Base-by-base conservation (phyloP, 305 asterid species). In the Fraxinus angustifolia region DNA sequence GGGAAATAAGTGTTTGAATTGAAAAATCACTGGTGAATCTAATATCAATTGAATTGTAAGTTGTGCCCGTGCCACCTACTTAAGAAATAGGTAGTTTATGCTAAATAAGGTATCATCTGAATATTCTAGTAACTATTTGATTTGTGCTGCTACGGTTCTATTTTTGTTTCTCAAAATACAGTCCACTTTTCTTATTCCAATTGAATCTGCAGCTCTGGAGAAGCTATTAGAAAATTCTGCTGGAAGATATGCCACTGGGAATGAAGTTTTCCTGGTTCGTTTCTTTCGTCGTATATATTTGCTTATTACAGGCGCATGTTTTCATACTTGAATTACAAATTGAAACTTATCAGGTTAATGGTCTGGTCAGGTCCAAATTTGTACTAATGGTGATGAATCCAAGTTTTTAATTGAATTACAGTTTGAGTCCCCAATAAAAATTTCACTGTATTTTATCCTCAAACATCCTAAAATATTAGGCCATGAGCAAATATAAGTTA, bases 241-340 rank as follows among this genome's bases (percentile, higher is more conserved):
- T 79, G 97, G 97, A 77, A 93, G 90, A 77, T 94, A 92, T 89
- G 97, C 98, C 75, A 94, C 95, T 1, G 0, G 97, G 97, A 91
- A 91, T 82, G 95, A 91, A 85, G 85, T 86, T 86, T 92, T 79
- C 79, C 83, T 94, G 98, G 98, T 92, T 62, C 17, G 90, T 89
- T 75, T 75, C 84, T 82, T 73, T 50, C 53, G 65, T 65, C 42
- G 31, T 28, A 21, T 53, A 65, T 71, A 72, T 72, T 80, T 38
- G 21, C 76, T 80, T 26, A 17, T 72, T 23, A 6, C 36, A 5
- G 6, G 72, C 10, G 19, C 14, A 62, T 42, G 42, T 23, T n/a
- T n/a, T 26, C 17, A 30, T 75, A 73, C 56, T 68, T 68, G 19
- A 30, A 26, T 3, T 26, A 62, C 72, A 23, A 62, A 31, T 65